These are phyloP conservation scores for Boletus sp. DNA, from an alignment of 768 basidiomycete genomes.

Conservation along the genomic window DNA sequence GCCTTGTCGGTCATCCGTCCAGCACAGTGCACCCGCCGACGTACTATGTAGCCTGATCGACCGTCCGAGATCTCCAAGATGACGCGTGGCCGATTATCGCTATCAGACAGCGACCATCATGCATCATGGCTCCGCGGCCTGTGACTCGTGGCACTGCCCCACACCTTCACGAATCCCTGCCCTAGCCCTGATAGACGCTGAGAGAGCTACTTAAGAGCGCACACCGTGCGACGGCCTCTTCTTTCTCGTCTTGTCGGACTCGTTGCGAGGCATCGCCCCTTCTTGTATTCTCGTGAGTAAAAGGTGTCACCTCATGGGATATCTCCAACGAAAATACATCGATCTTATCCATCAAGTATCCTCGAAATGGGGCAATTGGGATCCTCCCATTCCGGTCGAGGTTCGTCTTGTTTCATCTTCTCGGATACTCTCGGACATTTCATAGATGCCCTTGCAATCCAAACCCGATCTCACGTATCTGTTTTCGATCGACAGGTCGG, in stretches of 20 bases:
- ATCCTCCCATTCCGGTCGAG: conserved; percentile 33
- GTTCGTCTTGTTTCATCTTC: conserved; percentile 15
- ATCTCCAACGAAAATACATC: conserved; percentile 31
- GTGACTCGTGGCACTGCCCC: background rate
- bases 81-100: background rate
- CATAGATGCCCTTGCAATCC: background rate
- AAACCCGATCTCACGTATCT: background rate
- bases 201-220: background rate
- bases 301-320: background rate
- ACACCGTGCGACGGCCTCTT: background rate
- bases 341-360: conserved; percentile 32
- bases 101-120: background rate
- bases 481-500: conserved; percentile 27
- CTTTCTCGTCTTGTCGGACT: background rate
- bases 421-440: background rate
- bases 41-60: too few relatives aligned
- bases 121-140: background rate
- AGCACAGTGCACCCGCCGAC: too few relatives aligned
- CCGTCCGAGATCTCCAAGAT: too few relatives aligned
- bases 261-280: background rate
- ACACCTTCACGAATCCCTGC: background rate
- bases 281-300: background rate
- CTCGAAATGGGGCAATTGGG: conserved; percentile 40
- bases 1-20: too few relatives aligned
- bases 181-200: conserved; percentile 3